Conservation (phyloP, 768 basidiomycete genomes). For the Mycena haematopus region DNA sequence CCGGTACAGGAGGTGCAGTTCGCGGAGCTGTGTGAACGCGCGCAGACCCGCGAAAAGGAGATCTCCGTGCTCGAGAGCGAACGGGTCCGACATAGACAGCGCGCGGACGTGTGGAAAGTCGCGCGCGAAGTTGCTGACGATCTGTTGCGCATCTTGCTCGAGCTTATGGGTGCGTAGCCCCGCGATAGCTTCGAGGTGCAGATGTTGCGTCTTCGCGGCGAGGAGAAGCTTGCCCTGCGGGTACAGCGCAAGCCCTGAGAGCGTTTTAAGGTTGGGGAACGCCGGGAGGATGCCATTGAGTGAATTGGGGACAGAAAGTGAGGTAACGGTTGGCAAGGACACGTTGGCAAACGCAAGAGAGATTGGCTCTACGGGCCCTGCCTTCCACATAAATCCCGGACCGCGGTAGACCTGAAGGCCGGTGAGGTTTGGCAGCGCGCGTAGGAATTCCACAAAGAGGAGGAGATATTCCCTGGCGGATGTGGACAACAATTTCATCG, state of each 20-base stretch:
- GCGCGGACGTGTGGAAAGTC: conserved; percentile 11
- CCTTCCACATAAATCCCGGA: too few species aligned
- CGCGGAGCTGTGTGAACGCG: neutral
- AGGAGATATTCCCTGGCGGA: neutral
- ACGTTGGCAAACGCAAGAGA: neutral
- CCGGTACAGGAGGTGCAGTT: conserved; percentile 3
- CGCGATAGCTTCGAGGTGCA: conserved; percentile 1
- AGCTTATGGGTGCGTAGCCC: neutral
- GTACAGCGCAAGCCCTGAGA: neutral
- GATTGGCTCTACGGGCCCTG: neutral
- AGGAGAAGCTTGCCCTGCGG: neutral
- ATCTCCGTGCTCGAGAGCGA: neutral
- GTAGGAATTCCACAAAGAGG: conserved; percentile 8
- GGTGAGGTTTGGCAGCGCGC: conserved; percentile 6
- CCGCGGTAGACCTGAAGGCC: conserved; percentile 13
- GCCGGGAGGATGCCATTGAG: neutral
- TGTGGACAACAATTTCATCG: neutral
- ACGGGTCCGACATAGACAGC: conserved; percentile 1
- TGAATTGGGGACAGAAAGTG: conserved; percentile 1
- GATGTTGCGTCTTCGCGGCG: neutral
- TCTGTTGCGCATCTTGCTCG: neutral
- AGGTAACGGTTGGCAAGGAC: neutral
- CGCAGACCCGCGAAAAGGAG: neutral
- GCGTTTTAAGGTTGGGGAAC: conserved; percentile 16
- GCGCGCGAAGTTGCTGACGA: neutral